phyloP scores from a whole-genome alignment of 306 rosid species.

The Inga laurina region DNA sequence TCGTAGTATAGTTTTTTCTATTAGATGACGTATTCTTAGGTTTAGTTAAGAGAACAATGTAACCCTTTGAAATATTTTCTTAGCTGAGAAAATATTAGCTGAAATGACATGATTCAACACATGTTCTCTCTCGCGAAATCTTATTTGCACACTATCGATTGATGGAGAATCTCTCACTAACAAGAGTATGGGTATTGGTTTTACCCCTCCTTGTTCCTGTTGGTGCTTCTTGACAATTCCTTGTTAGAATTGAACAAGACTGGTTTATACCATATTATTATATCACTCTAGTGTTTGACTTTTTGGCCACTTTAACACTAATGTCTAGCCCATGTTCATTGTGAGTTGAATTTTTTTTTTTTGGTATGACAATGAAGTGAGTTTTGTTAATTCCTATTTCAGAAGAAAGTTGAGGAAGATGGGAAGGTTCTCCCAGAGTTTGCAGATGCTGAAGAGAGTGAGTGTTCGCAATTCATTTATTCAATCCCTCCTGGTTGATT shows the following conservation, averaged over 20 bases:
- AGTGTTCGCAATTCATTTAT: constrained; percentile 31
- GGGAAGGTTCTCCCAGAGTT: constrained; percentile 79
- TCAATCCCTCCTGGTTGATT: constrained; percentile 14
- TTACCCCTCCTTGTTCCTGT: not conserved
- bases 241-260: not conserved
- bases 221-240: not conserved
- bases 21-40: not conserved
- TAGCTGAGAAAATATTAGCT: not conserved
- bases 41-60: not conserved
- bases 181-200: not conserved
- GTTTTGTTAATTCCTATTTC: constrained; percentile 32
- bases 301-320: not conserved
- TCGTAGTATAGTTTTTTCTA: not conserved
- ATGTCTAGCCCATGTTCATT: constrained; percentile 19
- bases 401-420: constrained; percentile 56
- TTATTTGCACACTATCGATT: constrained; percentile 11
- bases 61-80: constrained; percentile 23
- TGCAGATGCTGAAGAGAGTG: constrained; percentile 82
- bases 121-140: constrained; percentile 1
- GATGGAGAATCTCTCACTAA: not conserved
- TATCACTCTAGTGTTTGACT: not conserved
- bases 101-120: not conserved
- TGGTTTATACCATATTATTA: not conserved
- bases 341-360: not conserved
- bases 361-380: constrained; percentile 26